Base-by-base conservation (phyloP, 2,329 filamentous ascomycete species). In the Calonectria fujianensis region DNA sequence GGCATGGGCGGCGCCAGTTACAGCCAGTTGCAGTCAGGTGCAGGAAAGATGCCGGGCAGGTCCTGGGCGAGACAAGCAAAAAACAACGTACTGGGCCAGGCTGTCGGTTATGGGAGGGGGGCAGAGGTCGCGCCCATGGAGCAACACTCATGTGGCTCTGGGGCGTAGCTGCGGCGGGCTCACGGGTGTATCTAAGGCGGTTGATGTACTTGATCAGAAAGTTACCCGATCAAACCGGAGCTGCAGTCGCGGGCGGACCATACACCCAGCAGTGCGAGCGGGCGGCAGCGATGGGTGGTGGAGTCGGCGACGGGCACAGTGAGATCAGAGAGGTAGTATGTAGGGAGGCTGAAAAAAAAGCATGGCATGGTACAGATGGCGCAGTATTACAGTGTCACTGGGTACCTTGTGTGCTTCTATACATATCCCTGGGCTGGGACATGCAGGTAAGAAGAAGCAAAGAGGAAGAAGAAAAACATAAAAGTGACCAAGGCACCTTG, bases 241-340 rank as follows among this genome's bases (percentile, higher is more conserved):
- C 70, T 73, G 65, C 35, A 69, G 65, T 73, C 64, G 63, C 52
- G 31, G 20, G 52, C 52, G 52, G 52, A 57, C 52, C 52, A 57
- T 31, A 35, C 52, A 37, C 31, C 29, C 51, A 52, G 37, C 65
- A 39, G 65, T 51, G 65, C 66, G 75, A 73, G 59, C 39, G 59
- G 76, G 70, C 70, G 75, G 71, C 76, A 64, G 72, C 72, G 74
- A 69, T 52, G 69, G 52, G 71, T 41, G 73, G 74, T 79, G 76
- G 77, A 64, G 72, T 65, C 52, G 52, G 52, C 31, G 52, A 54
- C 39, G 24, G 39, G 64, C 45, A 51, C 50, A 29, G 59, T 14
- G 31, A 29, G 50, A 29, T 63, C 32, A 51, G 57, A 32, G 29
- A 51, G 65, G 31, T 27, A 32, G 31, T 41, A 37, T 50, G 20